Evolutionary conservation across 495 filamentous ascomycete genomes (phyloP), one percentile per base, ranked within the genome.

Genomic region (Lentithecium fluviatile): DNA sequence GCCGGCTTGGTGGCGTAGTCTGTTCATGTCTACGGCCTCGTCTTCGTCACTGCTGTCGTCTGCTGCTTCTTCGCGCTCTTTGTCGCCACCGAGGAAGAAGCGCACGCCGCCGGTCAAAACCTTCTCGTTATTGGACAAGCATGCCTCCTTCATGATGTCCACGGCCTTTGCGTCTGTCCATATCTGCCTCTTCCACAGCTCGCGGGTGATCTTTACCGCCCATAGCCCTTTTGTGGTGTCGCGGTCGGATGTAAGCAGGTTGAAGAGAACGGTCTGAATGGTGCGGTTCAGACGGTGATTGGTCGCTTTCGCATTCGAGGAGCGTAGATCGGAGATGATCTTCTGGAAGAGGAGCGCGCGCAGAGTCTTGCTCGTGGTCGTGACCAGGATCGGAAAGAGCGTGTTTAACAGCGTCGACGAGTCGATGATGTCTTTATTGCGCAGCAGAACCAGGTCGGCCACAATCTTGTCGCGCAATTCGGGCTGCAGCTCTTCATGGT

Each of bases 81-180:
- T 88, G 72, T 97, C 92, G 23, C 91, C 92, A 25, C 95, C 95
- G 1, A 99, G 78, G 77, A 99, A 99, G 78, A 97, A 99, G 29
- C 88, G 80, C 2, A 96, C 88, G 34, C 89, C 91, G 7, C 91
- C 91, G 15, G 85, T 74, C 37, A 94, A 83, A 17, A 97, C 89
- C 75, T 97, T 97, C 60, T 90, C 87, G 62, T 96, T 92, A 34
- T 93, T 84, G 2, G 87, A 80, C 60, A 96, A 73, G 51, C 82
- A 82, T 0, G 91, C 89, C 74, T 94, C 88, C 76, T 94, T 94
- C 91, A 97, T 97, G 45, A 96, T 85, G 68, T 94, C 90, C 45
- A 95, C 91, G 0, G 94, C 83, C 70, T 90, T 90, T 1, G 89
- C 79, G 73, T 96, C 90, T 2, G 86, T 86, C 91, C 91, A 96